These are phyloP conservation scores for Tetrapisispora phaffii DNA, from an alignment of 805 yeast genomes.

Conservation along the genomic window DNA sequence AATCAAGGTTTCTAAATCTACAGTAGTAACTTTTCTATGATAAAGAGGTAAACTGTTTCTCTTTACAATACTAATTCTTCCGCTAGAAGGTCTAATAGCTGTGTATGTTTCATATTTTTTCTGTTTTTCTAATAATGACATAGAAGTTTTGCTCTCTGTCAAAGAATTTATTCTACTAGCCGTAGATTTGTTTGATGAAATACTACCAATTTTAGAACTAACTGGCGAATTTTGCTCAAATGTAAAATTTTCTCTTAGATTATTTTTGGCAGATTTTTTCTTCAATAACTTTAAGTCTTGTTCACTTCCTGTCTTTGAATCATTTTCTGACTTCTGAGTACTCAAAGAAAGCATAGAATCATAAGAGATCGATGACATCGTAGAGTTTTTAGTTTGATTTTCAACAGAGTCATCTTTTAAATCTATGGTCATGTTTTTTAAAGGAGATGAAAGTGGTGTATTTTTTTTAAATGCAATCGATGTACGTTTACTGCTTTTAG, in stretches of 20 bases:
- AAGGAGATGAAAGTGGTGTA: slow-evolving; percentile 8
- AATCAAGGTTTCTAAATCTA: neutral
- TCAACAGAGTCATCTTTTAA: slow-evolving; percentile 5
- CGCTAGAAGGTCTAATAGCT: slow-evolving; percentile 24
- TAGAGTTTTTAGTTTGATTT: neutral
- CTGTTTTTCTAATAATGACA: neutral
- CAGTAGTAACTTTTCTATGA: neutral
- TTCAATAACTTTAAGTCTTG: slow-evolving; percentile 27
- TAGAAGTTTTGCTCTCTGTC: neutral
- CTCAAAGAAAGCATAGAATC: slow-evolving; percentile 8
- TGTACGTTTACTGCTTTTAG: neutral
- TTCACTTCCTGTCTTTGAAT: neutral
- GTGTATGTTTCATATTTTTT: slow-evolving; percentile 9
- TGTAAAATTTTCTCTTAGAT: slow-evolving; percentile 38
- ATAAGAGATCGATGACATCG: slow-evolving; percentile 3
- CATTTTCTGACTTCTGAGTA: neutral
- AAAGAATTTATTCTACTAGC: neutral
- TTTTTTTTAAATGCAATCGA: neutral
- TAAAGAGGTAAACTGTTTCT: slow-evolving; percentile 5
- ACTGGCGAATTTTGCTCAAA: slow-evolving; percentile 19
- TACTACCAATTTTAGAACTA: neutral
- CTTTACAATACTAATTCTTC: slow-evolving; percentile 24
- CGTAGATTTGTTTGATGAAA: neutral
- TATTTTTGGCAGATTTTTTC: slow-evolving; percentile 42
- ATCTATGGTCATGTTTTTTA: slow-evolving; percentile 12